Conservation (phyloP, 345 rosid genomes). For the Salix dunnii region DNA sequence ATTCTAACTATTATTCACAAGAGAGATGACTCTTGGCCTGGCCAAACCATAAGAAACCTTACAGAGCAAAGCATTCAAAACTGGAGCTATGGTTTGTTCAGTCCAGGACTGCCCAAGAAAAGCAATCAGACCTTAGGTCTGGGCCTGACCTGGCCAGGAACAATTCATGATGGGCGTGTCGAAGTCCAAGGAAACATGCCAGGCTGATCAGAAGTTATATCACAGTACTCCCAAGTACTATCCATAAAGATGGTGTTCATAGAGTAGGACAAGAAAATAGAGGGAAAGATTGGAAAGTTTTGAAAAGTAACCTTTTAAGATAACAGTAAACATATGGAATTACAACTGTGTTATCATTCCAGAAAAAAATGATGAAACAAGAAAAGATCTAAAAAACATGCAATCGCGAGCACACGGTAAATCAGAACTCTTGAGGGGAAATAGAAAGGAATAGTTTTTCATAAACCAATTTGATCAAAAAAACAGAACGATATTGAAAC, state of each 20-base stretch:
- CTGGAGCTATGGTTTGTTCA: neutral
- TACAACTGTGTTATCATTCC: too few species aligned
- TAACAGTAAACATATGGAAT: too few species aligned
- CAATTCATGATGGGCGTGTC: neutral
- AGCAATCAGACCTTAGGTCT: neutral
- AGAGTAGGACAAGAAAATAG: too few species aligned
- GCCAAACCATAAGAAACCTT: neutral
- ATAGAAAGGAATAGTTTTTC: too few species aligned
- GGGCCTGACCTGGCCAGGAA: neutral
- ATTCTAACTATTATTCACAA: neutral
- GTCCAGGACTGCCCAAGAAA: neutral
- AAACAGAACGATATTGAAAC: too few species aligned
- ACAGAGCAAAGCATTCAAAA: neutral
- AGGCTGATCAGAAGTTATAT: neutral
- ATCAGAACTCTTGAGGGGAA: too few species aligned
- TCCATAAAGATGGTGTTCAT: neutral
- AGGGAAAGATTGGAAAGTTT: too few species aligned
- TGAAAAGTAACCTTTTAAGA: too few species aligned
- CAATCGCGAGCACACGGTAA: too few species aligned
- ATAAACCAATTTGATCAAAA: too few species aligned
- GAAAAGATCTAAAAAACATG: too few species aligned
- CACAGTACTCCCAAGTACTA: neutral
- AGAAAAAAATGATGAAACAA: too few species aligned
- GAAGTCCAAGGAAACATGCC: neutral
- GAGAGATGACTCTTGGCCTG: neutral